Conservation (phyloP, 1,284 basidiomycete species). For the Puccinia novopanici region DNA sequence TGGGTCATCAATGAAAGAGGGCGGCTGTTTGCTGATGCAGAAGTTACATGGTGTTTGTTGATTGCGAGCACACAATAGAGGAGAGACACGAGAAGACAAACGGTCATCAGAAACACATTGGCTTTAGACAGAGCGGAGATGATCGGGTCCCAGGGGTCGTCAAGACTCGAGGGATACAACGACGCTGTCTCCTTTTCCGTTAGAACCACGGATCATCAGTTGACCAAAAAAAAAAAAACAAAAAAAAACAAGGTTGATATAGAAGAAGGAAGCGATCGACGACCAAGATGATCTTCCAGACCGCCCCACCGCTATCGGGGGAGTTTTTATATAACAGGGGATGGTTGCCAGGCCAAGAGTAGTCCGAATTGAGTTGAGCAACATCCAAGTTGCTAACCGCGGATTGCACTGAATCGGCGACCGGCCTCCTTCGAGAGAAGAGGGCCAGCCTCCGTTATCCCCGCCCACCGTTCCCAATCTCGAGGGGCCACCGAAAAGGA, state of each 20-base stretch:
- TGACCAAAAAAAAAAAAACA: background rate
- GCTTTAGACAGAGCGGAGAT: no score
- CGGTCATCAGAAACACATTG: background rate
- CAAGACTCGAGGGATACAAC: background rate
- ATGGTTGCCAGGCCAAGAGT: constrained; percentile 25
- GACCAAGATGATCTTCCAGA: constrained; percentile 2
- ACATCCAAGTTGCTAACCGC: background rate
- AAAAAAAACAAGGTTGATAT: background rate
- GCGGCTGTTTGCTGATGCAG: no score
- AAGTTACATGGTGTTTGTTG: no score
- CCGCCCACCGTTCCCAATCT: constrained; percentile 30
- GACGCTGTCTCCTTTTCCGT: background rate
- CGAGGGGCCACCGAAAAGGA: background rate
- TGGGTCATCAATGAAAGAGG: no score
- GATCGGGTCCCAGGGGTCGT: background rate
- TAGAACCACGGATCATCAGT: background rate
- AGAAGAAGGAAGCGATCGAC: background rate
- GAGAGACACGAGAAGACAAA: background rate
- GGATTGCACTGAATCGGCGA: constrained; percentile 25
- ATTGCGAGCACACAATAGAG: background rate
- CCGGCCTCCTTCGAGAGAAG: background rate
- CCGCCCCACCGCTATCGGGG: background rate
- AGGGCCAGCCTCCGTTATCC: background rate
- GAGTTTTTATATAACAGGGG: no score
- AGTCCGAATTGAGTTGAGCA: constrained; percentile 36